Evolutionary conservation across 2,329 filamentous ascomycete genomes (phyloP).

Genomic region (Colletotrichum graminicola): DNA sequence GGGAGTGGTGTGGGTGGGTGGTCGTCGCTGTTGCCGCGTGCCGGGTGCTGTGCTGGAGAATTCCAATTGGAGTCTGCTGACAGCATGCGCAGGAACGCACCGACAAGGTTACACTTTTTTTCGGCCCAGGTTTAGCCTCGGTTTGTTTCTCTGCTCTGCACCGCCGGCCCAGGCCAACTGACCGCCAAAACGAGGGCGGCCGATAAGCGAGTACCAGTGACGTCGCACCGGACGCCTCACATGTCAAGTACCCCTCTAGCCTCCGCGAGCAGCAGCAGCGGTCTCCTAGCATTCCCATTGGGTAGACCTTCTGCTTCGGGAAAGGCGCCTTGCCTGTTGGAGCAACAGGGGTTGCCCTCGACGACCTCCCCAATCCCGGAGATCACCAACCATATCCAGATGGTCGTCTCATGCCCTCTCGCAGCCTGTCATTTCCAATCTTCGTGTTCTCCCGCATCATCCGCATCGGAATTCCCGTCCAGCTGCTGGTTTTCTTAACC

Average conservation of each 20-base stretch:
- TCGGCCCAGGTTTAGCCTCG: constrained; percentile 41
- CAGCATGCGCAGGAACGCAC: constrained; percentile 24
- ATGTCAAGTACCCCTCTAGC: constrained; percentile 40
- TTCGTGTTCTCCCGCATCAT: constrained; percentile 25
- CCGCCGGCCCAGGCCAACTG: constrained; percentile 23
- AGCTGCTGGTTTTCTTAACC: background rate
- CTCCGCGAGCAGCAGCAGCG: constrained; percentile 20
- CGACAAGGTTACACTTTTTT: constrained; percentile 41
- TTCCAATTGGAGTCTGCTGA: constrained; percentile 37
- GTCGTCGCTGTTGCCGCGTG: constrained; percentile 3
- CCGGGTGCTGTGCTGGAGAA: constrained; percentile 32
- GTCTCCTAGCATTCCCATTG: constrained; percentile 23
- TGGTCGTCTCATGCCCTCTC: constrained; percentile 38
- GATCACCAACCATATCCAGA: constrained; percentile 39
- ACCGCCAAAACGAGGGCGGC: constrained; percentile 14
- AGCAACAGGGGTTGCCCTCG: constrained; percentile 42
- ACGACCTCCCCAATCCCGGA: constrained; percentile 40
- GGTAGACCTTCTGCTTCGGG: constrained; percentile 33
- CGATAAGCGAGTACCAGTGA: constrained; percentile 38
- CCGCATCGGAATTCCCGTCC: constrained; percentile 14
- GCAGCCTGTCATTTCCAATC: constrained; percentile 35
- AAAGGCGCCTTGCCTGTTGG: constrained; percentile 24
- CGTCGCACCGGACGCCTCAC: constrained; percentile 13
- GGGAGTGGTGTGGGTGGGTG: constrained; percentile 12
- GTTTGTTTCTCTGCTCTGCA: constrained; percentile 27